Evolutionary conservation across 305 asterid genomes (phyloP), one percentile per base, ranked within the genome.

Genomic region (Fraxinus albicans): DNA sequence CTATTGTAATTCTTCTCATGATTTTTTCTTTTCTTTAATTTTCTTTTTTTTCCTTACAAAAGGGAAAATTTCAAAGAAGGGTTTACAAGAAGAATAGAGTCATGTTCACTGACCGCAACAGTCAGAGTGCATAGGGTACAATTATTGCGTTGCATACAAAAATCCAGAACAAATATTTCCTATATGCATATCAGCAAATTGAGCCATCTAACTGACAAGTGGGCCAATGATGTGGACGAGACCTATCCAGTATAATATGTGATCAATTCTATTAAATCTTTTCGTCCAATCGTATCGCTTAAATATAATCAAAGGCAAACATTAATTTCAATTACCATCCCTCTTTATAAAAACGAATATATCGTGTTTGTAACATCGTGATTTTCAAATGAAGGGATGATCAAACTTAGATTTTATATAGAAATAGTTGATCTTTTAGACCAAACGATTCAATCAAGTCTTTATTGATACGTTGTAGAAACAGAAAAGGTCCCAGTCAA

Each of bases 181-280:
- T 29, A 29, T 27, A 4, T 4, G 21, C 2, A 31, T 27, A 12
- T 69, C 36, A 67, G 75, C 75, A 12, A 69, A 27, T 69, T 69
- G 75, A 82, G 84, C 85, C 89, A 78, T 88, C 78, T 90, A 93
- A 93, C 92, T 84, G 92, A 89, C 91, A 88, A 13, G 88, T 82
- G 92, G 91, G 88, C 86, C 88, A 83, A 67, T 34, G 88, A 86
- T 83, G 87, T 84, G 82, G 85, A 84, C 84, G 80, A 83, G 83
- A 86, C 85, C 83, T 67, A 67, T 27, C 5, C n/a, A 44, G 6
- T 3, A 44, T 44, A 12, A 42, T 42, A 9, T 42, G 50, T 42
- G 15, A 42, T 42, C 50, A 42, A 42, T 40, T 40, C 47, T 8
- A 38, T 38, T 38, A 8, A 38, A 38, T 36, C 10, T 8, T 36